phyloP scores from a whole-genome alignment of 2,329 filamentous ascomycete species.

The Orbilia javanica region DNA sequence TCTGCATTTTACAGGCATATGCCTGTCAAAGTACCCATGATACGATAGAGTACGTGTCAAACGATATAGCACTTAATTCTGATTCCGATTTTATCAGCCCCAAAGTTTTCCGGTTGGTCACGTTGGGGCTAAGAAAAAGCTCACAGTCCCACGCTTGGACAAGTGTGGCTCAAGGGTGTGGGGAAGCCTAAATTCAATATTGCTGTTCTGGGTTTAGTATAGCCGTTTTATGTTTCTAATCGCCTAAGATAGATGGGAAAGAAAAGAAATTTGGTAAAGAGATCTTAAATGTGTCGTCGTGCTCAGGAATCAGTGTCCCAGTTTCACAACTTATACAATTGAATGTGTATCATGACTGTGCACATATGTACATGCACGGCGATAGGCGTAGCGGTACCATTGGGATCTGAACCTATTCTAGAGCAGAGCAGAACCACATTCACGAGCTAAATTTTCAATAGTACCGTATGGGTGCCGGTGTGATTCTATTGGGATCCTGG shows the following conservation, averaged over 20 bases:
- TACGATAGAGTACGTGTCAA: constrained; percentile 28
- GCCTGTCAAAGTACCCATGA: constrained; percentile 29
- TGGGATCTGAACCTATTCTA: no score
- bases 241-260: constrained; percentile 30
- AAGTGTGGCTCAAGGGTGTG: constrained; percentile 25
- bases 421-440: no score
- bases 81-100: constrained; percentile 18
- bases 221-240: constrained; percentile 52
- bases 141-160: constrained; percentile 7
- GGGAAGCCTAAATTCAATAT: constrained; percentile 6
- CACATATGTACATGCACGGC: constrained; percentile 40
- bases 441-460: no score
- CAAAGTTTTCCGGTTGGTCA: constrained; percentile 5
- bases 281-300: constrained; percentile 32
- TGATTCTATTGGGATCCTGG: no score
- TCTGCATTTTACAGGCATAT: constrained; percentile 34
- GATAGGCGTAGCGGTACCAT: constrained; percentile 40
- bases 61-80: constrained; percentile 20
- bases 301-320: constrained; percentile 14
- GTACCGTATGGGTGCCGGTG: no score
- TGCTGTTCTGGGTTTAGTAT: constrained; percentile 32
- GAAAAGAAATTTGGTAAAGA: constrained; percentile 27
- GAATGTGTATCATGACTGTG: constrained; percentile 10
- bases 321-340: not conserved
- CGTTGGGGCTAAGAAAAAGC: constrained; percentile 6